Conservation (phyloP, 2,329 filamentous ascomycete genomes). For the Botrytis pseudocinerea region DNA sequence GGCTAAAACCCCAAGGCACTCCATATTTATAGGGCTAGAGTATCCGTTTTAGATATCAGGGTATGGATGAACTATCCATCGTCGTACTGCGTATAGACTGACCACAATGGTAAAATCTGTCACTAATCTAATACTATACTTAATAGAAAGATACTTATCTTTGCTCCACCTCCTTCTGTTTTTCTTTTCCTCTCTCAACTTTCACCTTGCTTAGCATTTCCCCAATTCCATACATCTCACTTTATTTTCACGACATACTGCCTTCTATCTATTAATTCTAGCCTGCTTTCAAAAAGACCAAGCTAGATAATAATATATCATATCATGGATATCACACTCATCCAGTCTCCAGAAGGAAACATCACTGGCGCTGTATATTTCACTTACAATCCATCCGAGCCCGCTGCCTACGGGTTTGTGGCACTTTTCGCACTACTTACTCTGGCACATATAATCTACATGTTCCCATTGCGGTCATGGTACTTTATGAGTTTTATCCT, state of each 20-base stretch:
- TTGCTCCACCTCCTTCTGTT: not conserved
- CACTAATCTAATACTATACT: not conserved
- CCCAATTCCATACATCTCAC: not conserved
- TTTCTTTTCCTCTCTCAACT: not conserved
- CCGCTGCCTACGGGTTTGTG: constrained; percentile 28
- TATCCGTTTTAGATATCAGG: not conserved
- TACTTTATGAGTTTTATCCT: constrained; percentile 30
- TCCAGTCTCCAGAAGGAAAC: not conserved
- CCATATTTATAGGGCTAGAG: not conserved
- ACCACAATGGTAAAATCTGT: not conserved
- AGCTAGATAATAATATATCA: not conserved
- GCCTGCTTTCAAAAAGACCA: not conserved
- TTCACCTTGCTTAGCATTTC: not conserved
- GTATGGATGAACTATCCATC: too few relatives aligned
- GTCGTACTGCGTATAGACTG: not conserved
- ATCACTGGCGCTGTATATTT: not conserved
- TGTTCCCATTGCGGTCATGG: constrained; percentile 28
- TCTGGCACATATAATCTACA: constrained; percentile 26
- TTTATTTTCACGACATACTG: not conserved
- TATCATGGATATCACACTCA: not conserved
- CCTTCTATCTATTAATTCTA: not conserved
- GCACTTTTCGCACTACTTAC: constrained; percentile 27
- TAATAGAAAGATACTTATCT: not conserved
- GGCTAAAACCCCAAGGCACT: not conserved
- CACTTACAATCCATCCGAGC: constrained; percentile 26